These are phyloP conservation scores for Dipodascopsis uninucleata DNA, from an alignment of 805 yeast species.

Conservation along the genomic window DNA sequence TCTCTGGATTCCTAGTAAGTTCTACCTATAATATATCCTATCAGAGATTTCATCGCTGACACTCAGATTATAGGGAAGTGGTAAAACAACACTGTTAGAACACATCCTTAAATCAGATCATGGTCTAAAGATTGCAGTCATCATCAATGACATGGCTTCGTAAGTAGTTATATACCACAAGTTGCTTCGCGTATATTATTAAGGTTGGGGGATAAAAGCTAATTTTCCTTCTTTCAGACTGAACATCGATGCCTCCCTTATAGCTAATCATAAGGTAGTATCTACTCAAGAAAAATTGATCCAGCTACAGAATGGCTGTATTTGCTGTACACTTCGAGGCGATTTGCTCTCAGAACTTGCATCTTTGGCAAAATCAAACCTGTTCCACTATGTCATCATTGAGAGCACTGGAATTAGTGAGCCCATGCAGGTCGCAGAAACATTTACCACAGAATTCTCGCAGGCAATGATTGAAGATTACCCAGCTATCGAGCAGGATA, in stretches of 20 bases:
- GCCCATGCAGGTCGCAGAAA: constrained; percentile 52
- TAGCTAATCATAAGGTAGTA: constrained; percentile 41
- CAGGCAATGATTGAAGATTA: constrained; percentile 36
- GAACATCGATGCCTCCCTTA: constrained; percentile 45
- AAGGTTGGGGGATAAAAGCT: not conserved
- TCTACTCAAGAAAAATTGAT: constrained; percentile 45
- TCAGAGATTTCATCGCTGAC: too few relatives aligned
- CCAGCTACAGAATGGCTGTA: constrained; percentile 49
- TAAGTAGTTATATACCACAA: too few relatives aligned
- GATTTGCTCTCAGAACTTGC: constrained; percentile 46
- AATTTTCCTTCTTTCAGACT: constrained; percentile 20
- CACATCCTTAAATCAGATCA: constrained; percentile 41
- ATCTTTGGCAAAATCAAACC: constrained; percentile 37
- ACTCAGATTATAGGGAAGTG: constrained; percentile 29
- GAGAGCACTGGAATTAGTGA: constrained; percentile 49
- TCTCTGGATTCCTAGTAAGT: too few relatives aligned
- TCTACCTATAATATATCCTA: too few relatives aligned
- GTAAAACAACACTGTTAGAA: constrained; percentile 48
- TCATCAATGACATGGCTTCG: constrained; percentile 46
- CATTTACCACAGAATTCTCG: constrained; percentile 45
- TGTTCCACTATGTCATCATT: constrained; percentile 44
- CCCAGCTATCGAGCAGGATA: constrained; percentile 25
- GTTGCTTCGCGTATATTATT: too few relatives aligned
- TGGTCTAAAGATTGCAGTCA: constrained; percentile 45
- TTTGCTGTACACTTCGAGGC: constrained; percentile 48